Evolutionary conservation across 768 basidiomycete species (phyloP), one percentile per base, ranked within the genome.

Genomic region (Hemileccinum rubropunctum): DNA sequence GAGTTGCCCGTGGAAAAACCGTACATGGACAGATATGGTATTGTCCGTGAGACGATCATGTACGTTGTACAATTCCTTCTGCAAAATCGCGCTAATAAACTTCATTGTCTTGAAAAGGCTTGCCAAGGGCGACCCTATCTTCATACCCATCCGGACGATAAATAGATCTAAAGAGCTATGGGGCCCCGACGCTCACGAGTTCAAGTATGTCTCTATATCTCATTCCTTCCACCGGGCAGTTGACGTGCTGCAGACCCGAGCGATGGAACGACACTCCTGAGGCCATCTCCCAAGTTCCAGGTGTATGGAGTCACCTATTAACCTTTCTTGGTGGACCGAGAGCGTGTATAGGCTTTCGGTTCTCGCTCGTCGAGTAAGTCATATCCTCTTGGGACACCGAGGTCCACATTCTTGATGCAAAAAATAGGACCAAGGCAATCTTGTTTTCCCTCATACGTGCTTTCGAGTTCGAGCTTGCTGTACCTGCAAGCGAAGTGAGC

Each of bases 281-380:
- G 11, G 70, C 68, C 0, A 74, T 71, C 2, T 58, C 61, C 1
- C 48, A 62, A 0, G 70, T 86, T 26, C 86, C 85, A 13, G 81
- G 84, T 1, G 74, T 86, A 0, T 85, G 78, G 77, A 73, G 78
- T 5, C 76, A 83, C 57, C 62, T 80, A 45, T 59, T 86, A 32
- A 75, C 79, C 0, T 88, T 88, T 73, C 59, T 84, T 3, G 82
- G 81, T 21, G 86, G 86, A 2, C 79, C 81, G 15, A 73, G 76
- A 27, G 75, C 83, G 7, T 88, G 85, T 56, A 86, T 87, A 34
- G 84, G 84, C 1, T 87, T 81, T 60, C 76, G 80, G 10, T 86
- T 87, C 59, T 73, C 85, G 21, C 62, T 86, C 18, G 66, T 78
- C 17, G 82, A 83, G 79, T 82, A 53, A 42, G 79, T 73, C 32